Evolutionary conservation across 192 early-diverging fungal species (phyloP), one percentile per base, ranked within the genome.

Genomic region (Backusella psychrophila): DNA sequence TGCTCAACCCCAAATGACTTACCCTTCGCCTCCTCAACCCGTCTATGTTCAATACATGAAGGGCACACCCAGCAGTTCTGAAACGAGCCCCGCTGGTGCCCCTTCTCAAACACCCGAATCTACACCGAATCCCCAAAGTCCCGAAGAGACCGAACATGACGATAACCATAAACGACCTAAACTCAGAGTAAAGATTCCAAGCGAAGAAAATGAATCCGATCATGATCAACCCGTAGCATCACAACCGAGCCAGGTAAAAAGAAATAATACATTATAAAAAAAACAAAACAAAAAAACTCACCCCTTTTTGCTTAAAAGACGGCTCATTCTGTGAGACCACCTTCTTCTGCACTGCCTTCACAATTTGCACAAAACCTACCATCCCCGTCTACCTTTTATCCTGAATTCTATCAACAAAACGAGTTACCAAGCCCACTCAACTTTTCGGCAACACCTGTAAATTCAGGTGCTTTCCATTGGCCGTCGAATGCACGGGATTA

Each of bases 391-490:
- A 88, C 90, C 0, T 93, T 93, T 78, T 93, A 93, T 77, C 89
- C 92, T 4, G 87, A 91, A 63, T 90, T 94, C 56, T 93, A 92
- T 71, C 90, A 92, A 65, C 86, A 89, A 33, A 88, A 85, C 65
- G 91, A 93, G 42, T 80, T 91, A 74, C 91, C 87, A 12, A 93
- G 92, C 73, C 93, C 93, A 6, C 84, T 94, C 65, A 91, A 92
- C 44, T 94, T 93, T 86, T 87, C 87, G 42, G 86, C 90, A 34
- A 94, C 92, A 17, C 93, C 92, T 49, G 89, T 89, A 21, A 86
- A 86, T 29, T 56, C 72, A 17, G 87, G 42, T 6, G 39, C 70
- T 3, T 71, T 71, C 31, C 39, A 71, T 33, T 71, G 70, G 70
- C 70, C 70, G 4, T 71, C 70, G 4, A 71, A 71, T 71, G 70